These are phyloP conservation scores for Lachnellula subtilissima DNA, from an alignment of 2,329 filamentous ascomycete species.

Conservation along the genomic window DNA sequence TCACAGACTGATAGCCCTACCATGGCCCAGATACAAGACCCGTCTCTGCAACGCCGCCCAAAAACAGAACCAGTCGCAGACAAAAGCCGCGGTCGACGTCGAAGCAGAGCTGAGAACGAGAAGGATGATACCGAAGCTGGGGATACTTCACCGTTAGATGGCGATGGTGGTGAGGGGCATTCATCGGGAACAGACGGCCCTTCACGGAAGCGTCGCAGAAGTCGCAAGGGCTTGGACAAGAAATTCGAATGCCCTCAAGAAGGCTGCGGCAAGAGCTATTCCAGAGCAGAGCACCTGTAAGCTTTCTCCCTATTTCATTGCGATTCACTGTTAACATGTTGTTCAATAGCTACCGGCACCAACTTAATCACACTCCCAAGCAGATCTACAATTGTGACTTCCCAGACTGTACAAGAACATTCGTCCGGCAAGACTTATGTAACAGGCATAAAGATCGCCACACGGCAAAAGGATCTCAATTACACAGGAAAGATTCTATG, in stretches of 20 bases:
- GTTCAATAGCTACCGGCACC: constrained; percentile 67
- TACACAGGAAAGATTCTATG: constrained; percentile 69
- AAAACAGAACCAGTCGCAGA: constrained; percentile 24
- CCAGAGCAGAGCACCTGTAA: constrained; percentile 90
- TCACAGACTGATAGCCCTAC: constrained; percentile 24
- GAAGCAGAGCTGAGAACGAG: constrained; percentile 25
- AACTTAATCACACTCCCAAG: constrained; percentile 93
- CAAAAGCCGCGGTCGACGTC: constrained; percentile 29
- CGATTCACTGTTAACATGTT: constrained; percentile 8
- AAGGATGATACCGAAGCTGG: constrained; percentile 22
- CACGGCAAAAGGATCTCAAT: constrained; percentile 70
- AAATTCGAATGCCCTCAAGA: constrained; percentile 79
- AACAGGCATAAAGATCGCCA: constrained; percentile 79
- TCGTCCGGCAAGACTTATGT: constrained; percentile 89
- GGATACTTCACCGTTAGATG: constrained; percentile 24
- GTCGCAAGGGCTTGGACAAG: constrained; percentile 75
- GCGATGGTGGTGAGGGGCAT: constrained; percentile 20
- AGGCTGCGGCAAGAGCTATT: constrained; percentile 93
- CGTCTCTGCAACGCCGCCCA: constrained; percentile 18
- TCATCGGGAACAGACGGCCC: constrained; percentile 31
- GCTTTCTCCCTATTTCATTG: constrained; percentile 18
- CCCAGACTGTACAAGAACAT: constrained; percentile 81
- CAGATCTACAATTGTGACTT: constrained; percentile 94
- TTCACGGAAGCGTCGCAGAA: constrained; percentile 56
- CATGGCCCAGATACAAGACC: constrained; percentile 22